These are phyloP conservation scores for Podospora conica DNA, from an alignment of 495 filamentous ascomycete species.

Conservation along the genomic window DNA sequence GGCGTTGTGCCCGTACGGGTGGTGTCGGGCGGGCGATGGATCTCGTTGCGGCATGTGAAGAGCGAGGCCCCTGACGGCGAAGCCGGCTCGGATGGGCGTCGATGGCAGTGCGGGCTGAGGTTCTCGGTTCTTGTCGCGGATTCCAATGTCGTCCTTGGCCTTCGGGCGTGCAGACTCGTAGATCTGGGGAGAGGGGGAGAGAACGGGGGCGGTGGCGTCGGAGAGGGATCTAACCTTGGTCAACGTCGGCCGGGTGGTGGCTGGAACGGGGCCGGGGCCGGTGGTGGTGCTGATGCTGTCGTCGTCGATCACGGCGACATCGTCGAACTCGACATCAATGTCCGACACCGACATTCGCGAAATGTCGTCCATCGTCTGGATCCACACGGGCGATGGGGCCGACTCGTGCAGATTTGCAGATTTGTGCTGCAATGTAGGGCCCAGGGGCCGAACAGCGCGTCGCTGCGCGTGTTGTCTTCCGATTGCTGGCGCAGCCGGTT, in stretches of 20 bases:
- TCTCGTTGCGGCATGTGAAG: constrained; percentile 65
- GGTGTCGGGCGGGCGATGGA: constrained; percentile 35
- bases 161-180: constrained; percentile 46
- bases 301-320: constrained; percentile 17
- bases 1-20: constrained; percentile 50
- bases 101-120: constrained; percentile 17
- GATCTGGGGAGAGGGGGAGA: constrained; percentile 65
- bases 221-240: constrained; percentile 44
- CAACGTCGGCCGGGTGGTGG: constrained; percentile 15
- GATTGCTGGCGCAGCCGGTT: not conserved
- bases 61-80: constrained; percentile 56
- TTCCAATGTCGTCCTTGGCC: constrained; percentile 76
- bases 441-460: not conserved
- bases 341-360: constrained; percentile 28
- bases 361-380: constrained; percentile 12
- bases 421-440: not conserved
- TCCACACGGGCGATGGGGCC: not conserved
- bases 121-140: constrained; percentile 30
- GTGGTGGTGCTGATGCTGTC: too few species aligned
- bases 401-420: not conserved
- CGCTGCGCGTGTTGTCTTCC: not conserved
- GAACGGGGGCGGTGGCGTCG: constrained; percentile 43
- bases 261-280: not conserved
- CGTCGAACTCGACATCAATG: constrained; percentile 16
- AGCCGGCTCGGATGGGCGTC: constrained; percentile 55